These are phyloP conservation scores for Rhodamnia argentea DNA, from an alignment of 345 rosid species.

Conservation along the genomic window DNA sequence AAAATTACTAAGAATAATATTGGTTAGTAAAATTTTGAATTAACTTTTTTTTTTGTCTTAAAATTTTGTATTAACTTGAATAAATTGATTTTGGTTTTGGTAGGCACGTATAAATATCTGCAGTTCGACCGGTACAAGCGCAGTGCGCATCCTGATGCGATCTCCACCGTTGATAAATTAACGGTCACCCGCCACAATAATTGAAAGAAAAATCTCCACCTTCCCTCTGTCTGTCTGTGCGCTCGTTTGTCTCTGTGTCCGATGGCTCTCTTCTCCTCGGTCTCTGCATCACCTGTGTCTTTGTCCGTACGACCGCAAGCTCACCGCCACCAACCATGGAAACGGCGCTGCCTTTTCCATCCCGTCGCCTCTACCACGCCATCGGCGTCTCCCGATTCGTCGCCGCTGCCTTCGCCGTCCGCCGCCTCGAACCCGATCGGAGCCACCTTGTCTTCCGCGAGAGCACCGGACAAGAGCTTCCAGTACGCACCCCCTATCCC, in stretches of 20 bases:
- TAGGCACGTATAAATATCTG: neutral
- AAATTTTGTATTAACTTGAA: no score
- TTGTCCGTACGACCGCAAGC: slow-evolving; percentile 6
- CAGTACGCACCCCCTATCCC: slow-evolving; percentile 21
- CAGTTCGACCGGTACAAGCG: neutral
- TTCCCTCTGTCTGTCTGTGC: neutral
- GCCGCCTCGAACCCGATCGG: neutral
- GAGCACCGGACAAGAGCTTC: slow-evolving; percentile 21
- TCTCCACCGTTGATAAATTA: neutral
- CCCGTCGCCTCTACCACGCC: slow-evolving; percentile 34
- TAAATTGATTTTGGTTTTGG: neutral
- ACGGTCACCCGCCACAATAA: neutral
- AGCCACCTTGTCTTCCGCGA: slow-evolving; percentile 7
- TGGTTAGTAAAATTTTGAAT: no score
- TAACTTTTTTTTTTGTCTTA: no score
- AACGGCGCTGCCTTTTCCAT: slow-evolving; percentile 7
- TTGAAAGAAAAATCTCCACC: neutral
- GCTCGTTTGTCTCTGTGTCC: neutral
- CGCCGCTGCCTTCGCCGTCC: slow-evolving; percentile 4
- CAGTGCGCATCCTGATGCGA: neutral
- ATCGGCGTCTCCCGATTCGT: slow-evolving; percentile 28
- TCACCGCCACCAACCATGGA: slow-evolving; percentile 3
- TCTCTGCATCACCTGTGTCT: slow-evolving; percentile 32
- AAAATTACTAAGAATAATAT: no score
- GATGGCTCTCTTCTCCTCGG: slow-evolving; percentile 42